Conservation (phyloP, 257 asterid genomes). For the Coffea canephora region DNA sequence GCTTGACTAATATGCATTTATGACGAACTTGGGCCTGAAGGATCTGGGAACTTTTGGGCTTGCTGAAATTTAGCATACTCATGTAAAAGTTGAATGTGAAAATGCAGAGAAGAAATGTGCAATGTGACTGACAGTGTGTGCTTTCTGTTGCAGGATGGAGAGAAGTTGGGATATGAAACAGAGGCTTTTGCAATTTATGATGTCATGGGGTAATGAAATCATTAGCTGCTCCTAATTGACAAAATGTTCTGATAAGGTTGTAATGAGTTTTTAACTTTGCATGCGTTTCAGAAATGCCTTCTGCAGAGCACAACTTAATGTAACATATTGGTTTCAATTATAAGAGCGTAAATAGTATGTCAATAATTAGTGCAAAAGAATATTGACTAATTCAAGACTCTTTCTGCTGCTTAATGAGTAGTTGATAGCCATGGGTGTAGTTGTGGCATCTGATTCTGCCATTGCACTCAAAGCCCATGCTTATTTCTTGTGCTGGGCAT, state of each 20-base stretch:
- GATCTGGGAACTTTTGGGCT: background rate
- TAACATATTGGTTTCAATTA: background rate
- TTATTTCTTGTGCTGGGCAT: background rate
- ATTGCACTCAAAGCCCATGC: background rate
- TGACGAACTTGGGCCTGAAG: background rate
- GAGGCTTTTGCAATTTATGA: slow-evolving; percentile 95
- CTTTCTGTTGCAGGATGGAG: slow-evolving; percentile 62
- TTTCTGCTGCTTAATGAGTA: background rate
- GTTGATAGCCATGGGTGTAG: background rate
- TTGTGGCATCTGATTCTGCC: background rate
- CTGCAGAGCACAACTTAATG: background rate
- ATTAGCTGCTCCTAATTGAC: background rate
- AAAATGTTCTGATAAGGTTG: background rate
- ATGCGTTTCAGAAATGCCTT: background rate
- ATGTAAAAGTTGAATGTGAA: background rate
- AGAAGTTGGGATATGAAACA: slow-evolving; percentile 88
- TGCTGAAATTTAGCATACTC: background rate
- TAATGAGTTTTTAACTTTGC: background rate
- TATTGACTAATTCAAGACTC: background rate
- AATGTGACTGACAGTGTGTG: slow-evolving; percentile 3
- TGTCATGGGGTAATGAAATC: slow-evolving; percentile 66
- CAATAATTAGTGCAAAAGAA: background rate
- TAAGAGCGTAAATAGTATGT: background rate
- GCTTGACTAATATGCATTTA: background rate
- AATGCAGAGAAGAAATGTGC: background rate